phyloP scores from a whole-genome alignment of 805 yeast species.

The Hanseniaspora clermontiae region DNA sequence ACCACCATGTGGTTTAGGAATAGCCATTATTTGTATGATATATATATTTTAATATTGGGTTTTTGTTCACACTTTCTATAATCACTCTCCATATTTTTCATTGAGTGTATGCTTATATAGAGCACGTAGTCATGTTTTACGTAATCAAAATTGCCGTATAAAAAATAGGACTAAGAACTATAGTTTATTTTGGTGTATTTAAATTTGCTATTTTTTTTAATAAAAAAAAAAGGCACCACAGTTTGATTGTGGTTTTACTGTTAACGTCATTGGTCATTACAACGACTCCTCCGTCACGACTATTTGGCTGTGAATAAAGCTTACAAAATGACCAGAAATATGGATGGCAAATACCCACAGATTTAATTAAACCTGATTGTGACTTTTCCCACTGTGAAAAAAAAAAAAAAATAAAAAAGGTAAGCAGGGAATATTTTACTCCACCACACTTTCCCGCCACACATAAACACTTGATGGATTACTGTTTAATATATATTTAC shows the following conservation, averaged over 20 bases:
- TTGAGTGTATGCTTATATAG: too few species aligned
- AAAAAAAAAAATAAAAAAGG: too few species aligned
- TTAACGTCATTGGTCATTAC: background rate
- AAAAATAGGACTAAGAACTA: background rate
- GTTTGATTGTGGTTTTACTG: background rate
- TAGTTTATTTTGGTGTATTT: too few species aligned
- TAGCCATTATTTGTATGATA: conserved; percentile 18
- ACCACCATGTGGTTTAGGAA: conserved; percentile 90
- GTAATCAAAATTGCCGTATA: background rate
- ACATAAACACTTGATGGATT: background rate
- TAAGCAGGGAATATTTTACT: background rate
- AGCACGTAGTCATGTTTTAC: background rate
- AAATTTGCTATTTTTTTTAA: too few species aligned
- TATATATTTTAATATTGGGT: background rate
- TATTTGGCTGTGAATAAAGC: background rate
- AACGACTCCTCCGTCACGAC: background rate
- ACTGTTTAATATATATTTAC: background rate
- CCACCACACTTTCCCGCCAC: background rate
- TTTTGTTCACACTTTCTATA: background rate
- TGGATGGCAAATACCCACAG: background rate
- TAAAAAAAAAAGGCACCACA: background rate
- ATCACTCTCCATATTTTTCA: too few species aligned
- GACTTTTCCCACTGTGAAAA: too few species aligned
- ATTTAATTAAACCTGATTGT: background rate
- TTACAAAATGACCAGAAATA: background rate